Evolutionary conservation across 2,329 filamentous ascomycete genomes (phyloP), one percentile per base, ranked within the genome.

Genomic region (Mollisia scopiformis): DNA sequence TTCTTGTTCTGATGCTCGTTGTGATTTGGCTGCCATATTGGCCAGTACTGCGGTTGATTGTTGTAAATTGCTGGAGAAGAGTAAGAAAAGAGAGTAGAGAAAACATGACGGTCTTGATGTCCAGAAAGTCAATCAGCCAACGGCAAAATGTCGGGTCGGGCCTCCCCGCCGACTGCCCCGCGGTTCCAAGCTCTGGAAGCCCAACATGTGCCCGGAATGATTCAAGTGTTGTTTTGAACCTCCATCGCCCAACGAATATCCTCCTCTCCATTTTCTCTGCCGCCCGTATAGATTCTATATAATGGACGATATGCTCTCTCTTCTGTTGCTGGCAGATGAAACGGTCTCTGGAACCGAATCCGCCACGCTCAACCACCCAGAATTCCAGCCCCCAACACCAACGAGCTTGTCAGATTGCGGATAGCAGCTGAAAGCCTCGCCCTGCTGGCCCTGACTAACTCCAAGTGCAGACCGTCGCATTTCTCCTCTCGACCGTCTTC

Each of bases 1-100:
- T 69, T 89, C 78, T 53, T 78, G 75, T 72, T 92, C 88, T 37
- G 79, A 77, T 41, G 84, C 78, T 61, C 71, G 74, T 57, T 75
- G 78, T 31, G 79, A 77, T 67, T 78, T 80, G 14, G 55, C 13
- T 57, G 60, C 27, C 67, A 69, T n/a, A n/a, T n/a, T n/a, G n/a
- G n/a, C n/a, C n/a, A n/a, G n/a, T n/a, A n/a, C n/a, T n/a, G n/a
- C n/a, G n/a, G n/a, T n/a, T n/a, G n/a, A n/a, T n/a, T n/a, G n/a
- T n/a, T n/a, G n/a, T n/a, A n/a, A n/a, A n/a, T n/a, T n/a, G n/a
- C n/a, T n/a, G n/a, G n/a, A n/a, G n/a, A n/a, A n/a, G n/a, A n/a
- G n/a, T n/a, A n/a, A n/a, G 30, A 37, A 54, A 10, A 19, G 47
- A 19, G 14, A 14, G 11, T 14, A n/a, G n/a, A n/a, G n/a, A 27